Percentiles rank a stretch among this genome's conserved stretches.
Evolutionary conservation across 2,329 filamentous ascomycete genomes (phyloP).

Genomic region (Talaromyces sp.): DNA sequence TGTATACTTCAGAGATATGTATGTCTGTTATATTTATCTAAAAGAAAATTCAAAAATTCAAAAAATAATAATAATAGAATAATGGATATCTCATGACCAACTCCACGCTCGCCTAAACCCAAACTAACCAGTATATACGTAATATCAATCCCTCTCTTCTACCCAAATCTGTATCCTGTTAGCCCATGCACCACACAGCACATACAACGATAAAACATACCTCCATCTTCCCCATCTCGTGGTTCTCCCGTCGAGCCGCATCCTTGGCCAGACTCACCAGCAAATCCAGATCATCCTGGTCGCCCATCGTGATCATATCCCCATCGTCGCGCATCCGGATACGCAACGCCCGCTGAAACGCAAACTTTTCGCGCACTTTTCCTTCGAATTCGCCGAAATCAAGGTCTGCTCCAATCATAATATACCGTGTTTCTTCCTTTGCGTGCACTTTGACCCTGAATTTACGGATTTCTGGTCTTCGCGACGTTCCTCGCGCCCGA

Average conservation of each 20-base stretch:
- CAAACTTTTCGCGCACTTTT: conserved; percentile 82
- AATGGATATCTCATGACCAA: conserved; percentile 4
- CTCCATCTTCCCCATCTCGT: conserved; percentile 91
- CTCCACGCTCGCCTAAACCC: conserved; percentile 6
- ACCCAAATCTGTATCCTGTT: conserved; percentile 16
- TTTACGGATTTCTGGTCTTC: conserved; percentile 63
- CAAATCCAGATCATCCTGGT: conserved; percentile 94
- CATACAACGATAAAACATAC: conserved; percentile 52
- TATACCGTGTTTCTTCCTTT: conserved; percentile 81
- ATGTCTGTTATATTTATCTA: not conserved
- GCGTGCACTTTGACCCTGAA: conserved; percentile 89
- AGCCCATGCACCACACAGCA: not conserved
- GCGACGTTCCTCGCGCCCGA: conserved; percentile 17
- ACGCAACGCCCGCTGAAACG: conserved; percentile 55
- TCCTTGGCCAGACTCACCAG: conserved; percentile 67
- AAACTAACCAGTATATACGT: not conserved
- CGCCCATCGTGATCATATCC: conserved; percentile 95
- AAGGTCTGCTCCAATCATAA: conserved; percentile 72
- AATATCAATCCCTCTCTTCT: conserved; percentile 11
- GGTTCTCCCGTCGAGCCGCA: conserved; percentile 65
- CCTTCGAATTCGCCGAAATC: conserved; percentile 74
- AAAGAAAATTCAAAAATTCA: not conserved
- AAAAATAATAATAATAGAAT: not conserved
- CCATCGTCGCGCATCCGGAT: conserved; percentile 91
- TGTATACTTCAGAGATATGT: not conserved